Conservation (phyloP, 345 rosid species). For the Boechera divaricarpa region DNA sequence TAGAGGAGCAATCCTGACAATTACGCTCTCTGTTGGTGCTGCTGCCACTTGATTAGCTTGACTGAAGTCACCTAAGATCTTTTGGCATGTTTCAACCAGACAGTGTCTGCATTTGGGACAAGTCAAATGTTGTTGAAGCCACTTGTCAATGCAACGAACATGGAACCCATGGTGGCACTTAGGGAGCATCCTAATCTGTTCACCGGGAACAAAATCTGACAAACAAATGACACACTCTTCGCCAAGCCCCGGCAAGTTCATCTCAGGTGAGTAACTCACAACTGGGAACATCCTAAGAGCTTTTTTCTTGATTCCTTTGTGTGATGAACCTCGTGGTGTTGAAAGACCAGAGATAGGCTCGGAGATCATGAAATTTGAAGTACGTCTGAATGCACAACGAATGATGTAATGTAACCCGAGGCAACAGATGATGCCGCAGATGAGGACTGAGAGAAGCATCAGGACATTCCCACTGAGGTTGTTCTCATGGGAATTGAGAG, state of each 20-base stretch:
- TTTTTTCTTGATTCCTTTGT: slow-evolving; percentile 52
- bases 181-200: slow-evolving; percentile 53
- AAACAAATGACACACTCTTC: slow-evolving; percentile 65
- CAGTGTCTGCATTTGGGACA: slow-evolving; percentile 67
- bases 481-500: slow-evolving; percentile 28
- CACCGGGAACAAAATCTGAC: slow-evolving; percentile 52
- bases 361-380: slow-evolving; percentile 51
- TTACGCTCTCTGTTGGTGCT: slow-evolving; percentile 32
- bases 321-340: slow-evolving; percentile 21
- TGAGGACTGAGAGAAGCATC: slow-evolving; percentile 54
- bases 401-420: slow-evolving; percentile 58
- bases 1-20: slow-evolving; percentile 38
- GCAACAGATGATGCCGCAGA: slow-evolving; percentile 61
- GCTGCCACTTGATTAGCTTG: slow-evolving; percentile 9
- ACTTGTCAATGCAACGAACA: slow-evolving; percentile 56
- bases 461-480: slow-evolving; percentile 50
- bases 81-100: slow-evolving; percentile 46
- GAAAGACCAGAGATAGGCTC: slow-evolving; percentile 38
- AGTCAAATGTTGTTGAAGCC: slow-evolving; percentile 57
- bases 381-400: slow-evolving; percentile 54
- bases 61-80: slow-evolving; percentile 40
- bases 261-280: slow-evolving; percentile 51
- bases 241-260: slow-evolving; percentile 53
- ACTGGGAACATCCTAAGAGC: slow-evolving; percentile 56
- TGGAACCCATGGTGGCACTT: slow-evolving; percentile 63